A percentile compares a stretch with the other conserved stretches of the same genome.
These are phyloP conservation scores for Paecilomyces dactylethromorphus DNA, from an alignment of 2,329 filamentous ascomycete genomes.

Conservation along the genomic window DNA sequence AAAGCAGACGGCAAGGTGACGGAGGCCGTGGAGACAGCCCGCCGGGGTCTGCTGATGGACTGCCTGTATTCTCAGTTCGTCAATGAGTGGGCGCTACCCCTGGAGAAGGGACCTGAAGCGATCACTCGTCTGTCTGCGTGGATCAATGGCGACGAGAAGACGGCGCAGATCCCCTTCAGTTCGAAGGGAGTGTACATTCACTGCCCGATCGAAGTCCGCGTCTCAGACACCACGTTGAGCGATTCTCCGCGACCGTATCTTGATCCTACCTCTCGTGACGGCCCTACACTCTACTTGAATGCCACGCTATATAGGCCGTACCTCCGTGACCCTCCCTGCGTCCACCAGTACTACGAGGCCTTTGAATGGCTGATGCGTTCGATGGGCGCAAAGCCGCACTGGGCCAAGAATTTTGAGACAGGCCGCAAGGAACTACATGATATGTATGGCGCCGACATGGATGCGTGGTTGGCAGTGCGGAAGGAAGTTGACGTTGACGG, in stretches of 20 bases:
- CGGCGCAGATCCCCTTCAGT: slow-evolving; percentile 71
- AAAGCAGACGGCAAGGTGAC: slow-evolving; percentile 56
- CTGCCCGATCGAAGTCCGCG: slow-evolving; percentile 86
- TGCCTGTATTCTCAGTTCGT: slow-evolving; percentile 98
- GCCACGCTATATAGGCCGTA: slow-evolving; percentile 85
- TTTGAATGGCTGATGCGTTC: slow-evolving; percentile 90
- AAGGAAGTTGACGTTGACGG: slow-evolving; percentile 69
- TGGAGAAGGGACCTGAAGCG: slow-evolving; percentile 80
- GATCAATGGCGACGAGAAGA: slow-evolving; percentile 68
- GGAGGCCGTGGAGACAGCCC: slow-evolving; percentile 71
- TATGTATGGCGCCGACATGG: slow-evolving; percentile 64
- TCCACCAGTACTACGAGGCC: slow-evolving; percentile 72
- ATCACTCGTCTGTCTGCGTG: slow-evolving; percentile 76
- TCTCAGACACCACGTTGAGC: slow-evolving; percentile 59
- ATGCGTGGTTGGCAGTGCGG: slow-evolving; percentile 61
- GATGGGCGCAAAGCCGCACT: slow-evolving; percentile 74
- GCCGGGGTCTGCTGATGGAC: slow-evolving; percentile 84
- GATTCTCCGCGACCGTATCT: slow-evolving; percentile 56
- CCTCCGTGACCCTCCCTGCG: slow-evolving; percentile 67
- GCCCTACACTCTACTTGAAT: slow-evolving; percentile 79
- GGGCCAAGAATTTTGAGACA: slow-evolving; percentile 82
- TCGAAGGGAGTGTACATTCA: slow-evolving; percentile 75
- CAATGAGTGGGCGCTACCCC: slow-evolving; percentile 93
- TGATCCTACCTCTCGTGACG: slow-evolving; percentile 62
- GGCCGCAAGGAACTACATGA: slow-evolving; percentile 53